These are phyloP conservation scores for Acanthamoeba castellanii DNA, from an alignment of 208 protist species.

Conservation along the genomic window DNA sequence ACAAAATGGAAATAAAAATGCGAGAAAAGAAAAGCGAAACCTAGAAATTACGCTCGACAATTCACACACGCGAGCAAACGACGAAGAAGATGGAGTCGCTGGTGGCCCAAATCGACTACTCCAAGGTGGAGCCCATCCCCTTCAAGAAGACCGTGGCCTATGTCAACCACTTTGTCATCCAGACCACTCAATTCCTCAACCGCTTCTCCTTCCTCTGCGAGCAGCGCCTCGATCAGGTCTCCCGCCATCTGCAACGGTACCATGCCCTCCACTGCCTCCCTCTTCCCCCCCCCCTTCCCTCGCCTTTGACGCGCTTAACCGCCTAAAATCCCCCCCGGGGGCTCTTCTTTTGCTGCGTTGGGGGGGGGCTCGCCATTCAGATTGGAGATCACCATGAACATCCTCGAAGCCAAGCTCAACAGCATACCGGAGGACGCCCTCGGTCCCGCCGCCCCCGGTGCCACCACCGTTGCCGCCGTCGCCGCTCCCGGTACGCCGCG, in stretches of 20 bases:
- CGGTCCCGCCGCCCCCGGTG: neutral
- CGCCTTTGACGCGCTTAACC: too few relatives aligned
- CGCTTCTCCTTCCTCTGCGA: slow-evolving; percentile 82
- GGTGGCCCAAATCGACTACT: neutral
- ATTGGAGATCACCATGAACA: slow-evolving; percentile 81
- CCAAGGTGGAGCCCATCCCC: slow-evolving; percentile 56
- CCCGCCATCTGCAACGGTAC: slow-evolving; percentile 66
- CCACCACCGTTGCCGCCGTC: neutral
- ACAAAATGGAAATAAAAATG: too few relatives aligned
- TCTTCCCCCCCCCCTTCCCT: too few relatives aligned
- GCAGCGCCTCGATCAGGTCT: slow-evolving; percentile 76
- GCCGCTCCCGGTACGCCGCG: neutral
- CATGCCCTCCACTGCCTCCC: neutral
- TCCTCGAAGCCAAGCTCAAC: slow-evolving; percentile 81
- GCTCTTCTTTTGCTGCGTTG: neutral
- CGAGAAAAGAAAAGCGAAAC: too few relatives aligned
- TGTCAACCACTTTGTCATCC: slow-evolving; percentile 83
- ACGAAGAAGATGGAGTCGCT: slow-evolving; percentile 10
- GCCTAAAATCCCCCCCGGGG: too few relatives aligned
- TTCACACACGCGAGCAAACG: neutral
- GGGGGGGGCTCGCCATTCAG: neutral
- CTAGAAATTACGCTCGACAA: too few relatives aligned
- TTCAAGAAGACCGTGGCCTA: slow-evolving; percentile 82
- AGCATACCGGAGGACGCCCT: slow-evolving; percentile 77
- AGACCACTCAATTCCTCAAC: slow-evolving; percentile 83